Conservation (phyloP, 176 grass and related monocot genomes). For the Zizania latifolia region DNA sequence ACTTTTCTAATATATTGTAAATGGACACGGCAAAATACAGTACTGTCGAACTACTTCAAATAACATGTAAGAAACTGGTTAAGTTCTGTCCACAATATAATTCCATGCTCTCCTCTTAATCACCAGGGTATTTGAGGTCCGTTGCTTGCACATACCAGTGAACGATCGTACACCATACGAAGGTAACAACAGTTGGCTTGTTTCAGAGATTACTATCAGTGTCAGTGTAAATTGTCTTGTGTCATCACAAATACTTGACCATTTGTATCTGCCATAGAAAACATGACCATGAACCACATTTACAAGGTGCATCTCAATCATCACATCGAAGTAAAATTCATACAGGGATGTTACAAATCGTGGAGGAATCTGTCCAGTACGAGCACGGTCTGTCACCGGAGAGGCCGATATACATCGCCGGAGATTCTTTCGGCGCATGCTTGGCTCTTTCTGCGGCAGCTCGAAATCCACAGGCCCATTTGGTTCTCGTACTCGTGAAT, state of each 20-base stretch:
- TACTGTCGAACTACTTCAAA: no score
- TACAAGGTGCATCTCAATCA: no score
- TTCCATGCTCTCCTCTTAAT: neutral
- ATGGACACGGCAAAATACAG: no score
- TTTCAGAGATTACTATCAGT: neutral
- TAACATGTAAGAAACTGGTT: no score
- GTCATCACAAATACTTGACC: neutral
- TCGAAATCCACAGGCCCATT: slow-evolving; percentile 40
- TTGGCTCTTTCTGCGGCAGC: slow-evolving; percentile 49
- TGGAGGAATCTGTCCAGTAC: slow-evolving; percentile 34
- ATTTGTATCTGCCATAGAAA: neutral
- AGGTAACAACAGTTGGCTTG: slow-evolving; percentile 23
- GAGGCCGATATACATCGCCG: slow-evolving; percentile 55
- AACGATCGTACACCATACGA: slow-evolving; percentile 64
- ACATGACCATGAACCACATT: no score
- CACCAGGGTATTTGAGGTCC: slow-evolving; percentile 57
- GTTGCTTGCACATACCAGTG: slow-evolving; percentile 68
- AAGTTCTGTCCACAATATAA: neutral
- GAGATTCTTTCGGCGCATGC: slow-evolving; percentile 52
- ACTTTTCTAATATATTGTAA: no score
- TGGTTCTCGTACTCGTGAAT: slow-evolving; percentile 58
- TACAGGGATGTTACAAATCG: slow-evolving; percentile 37
- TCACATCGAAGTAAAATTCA: neutral
- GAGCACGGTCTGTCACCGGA: slow-evolving; percentile 36
- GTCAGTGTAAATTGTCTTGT: neutral